Base-by-base conservation (phyloP, 306 rosid genomes). In the Cucumis hystrix region DNA sequence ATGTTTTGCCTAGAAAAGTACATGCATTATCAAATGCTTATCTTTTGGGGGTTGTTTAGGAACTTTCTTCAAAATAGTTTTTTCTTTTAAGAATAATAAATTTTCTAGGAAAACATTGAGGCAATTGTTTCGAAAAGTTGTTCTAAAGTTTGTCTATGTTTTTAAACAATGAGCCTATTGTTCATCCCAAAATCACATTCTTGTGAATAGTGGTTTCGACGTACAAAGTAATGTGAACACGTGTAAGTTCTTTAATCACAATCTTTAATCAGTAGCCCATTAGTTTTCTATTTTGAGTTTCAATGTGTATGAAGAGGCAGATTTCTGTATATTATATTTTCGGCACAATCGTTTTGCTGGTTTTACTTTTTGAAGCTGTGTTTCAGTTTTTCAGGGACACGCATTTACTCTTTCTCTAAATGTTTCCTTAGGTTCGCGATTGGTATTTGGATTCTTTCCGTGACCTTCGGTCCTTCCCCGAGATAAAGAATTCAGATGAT, bases 391-490 rank as follows among this genome's bases (percentile, higher is more conserved):
- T 43, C n/a, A 47, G 54, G 54, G 54, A 47, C 54, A 47, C 54
- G 4, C 15, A 47, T 47, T 47, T 45, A 70, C 39, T 45, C 39
- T 39, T 23, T 66, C 28, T 39, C 11, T 16, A 17, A 17, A 37
- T 35, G 4, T 28, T 35, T 78, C 69, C 25, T n/a, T 65, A 95
- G 99, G 99, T 95, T 49, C 93, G 92, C 20, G 97, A 95, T 83
- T 95, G 99, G 99, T 95, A 92, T 41, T 54, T 91, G 83, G 99
- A 95, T 82, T 95, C 99, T 20, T 92, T 90, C 79, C 97, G 97
- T 13, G 99, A 95, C 80, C 85, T 95, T 35, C 90, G 96, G 84
- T 75, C 92, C 8, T 88, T 88, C 79, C 96, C 97, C 2, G 96
- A 89, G 25, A 88, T 95, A 76, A 95, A 89, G 87, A 85, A 75